Percentiles rank a stretch among this genome's conserved stretches.
phyloP scores from a whole-genome alignment of 257 asterid genomes.

The Solanum bukasovii region DNA sequence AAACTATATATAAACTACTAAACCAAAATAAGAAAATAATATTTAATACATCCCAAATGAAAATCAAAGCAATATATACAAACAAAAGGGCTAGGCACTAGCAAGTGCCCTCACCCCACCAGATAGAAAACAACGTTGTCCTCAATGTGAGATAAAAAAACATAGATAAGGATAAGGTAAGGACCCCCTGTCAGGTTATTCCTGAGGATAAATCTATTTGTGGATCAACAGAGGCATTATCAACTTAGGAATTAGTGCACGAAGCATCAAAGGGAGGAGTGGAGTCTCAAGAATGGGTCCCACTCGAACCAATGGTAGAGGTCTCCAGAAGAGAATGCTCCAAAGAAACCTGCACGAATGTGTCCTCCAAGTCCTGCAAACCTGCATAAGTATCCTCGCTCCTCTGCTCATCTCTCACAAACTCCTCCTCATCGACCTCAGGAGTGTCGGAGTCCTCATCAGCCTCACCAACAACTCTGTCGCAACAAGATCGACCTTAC shows the following conservation, averaged over 20 bases:
- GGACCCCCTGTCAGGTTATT: not conserved
- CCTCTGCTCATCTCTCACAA: not conserved
- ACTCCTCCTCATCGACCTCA: not conserved
- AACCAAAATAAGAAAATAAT: too few relatives aligned
- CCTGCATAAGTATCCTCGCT: not conserved
- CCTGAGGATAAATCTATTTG: too few relatives aligned
- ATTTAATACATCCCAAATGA: not conserved
- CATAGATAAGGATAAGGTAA: not conserved
- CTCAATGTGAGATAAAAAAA: not conserved
- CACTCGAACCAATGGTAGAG: not conserved
- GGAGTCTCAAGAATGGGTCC: not conserved
- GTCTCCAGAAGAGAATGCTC: not conserved
- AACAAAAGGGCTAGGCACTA: not conserved
- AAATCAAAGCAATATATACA: too few relatives aligned
- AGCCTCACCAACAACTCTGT: not conserved
- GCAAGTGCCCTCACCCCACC: not conserved
- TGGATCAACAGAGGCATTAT: not conserved
- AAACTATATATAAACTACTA: too few relatives aligned
- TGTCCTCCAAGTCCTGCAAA: not conserved
- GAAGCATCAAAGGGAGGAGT: not conserved
- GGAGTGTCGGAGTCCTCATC: not conserved
- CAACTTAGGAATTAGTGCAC: not conserved
- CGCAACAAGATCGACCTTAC: not conserved
- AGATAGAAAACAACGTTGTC: not conserved
- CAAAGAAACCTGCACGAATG: not conserved